Conservation (phyloP, 345 rosid species). For the Rhodamnia argentea region DNA sequence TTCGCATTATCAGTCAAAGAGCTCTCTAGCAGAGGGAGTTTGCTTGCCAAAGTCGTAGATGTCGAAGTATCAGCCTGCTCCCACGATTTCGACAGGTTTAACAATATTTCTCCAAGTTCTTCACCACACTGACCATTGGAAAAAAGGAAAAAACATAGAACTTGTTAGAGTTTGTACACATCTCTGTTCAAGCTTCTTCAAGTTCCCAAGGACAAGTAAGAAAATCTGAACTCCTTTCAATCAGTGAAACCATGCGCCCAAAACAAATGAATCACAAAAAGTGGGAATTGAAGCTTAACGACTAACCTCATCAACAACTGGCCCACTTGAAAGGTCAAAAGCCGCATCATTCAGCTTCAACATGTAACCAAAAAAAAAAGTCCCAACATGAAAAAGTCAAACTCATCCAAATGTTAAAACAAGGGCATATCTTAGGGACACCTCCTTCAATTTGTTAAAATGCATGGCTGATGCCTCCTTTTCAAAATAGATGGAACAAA, state of each 20-base stretch:
- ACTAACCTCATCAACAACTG: slow-evolving; percentile 66
- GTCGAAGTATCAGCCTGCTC: slow-evolving; percentile 66
- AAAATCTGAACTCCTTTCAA: not conserved
- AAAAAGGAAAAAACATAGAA: not conserved
- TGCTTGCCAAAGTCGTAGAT: slow-evolving; percentile 41
- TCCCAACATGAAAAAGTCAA: not conserved
- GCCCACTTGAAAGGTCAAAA: slow-evolving; percentile 89
- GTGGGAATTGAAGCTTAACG: not conserved
- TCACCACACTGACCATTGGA: slow-evolving; percentile 53
- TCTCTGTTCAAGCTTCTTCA: not conserved
- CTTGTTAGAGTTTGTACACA: not conserved
- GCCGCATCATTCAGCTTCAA: slow-evolving; percentile 88
- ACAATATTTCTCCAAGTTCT: slow-evolving; percentile 64
- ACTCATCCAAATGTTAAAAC: not conserved
- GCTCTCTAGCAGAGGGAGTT: slow-evolving; percentile 45
- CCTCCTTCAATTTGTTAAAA: not conserved
- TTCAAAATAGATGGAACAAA: too few relatives aligned
- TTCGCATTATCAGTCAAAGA: slow-evolving; percentile 39
- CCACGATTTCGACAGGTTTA: slow-evolving; percentile 81
- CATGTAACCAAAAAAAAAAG: not conserved
- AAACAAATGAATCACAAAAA: not conserved
- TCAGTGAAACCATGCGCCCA: not conserved
- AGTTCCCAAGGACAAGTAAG: not conserved
- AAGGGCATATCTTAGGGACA: not conserved
- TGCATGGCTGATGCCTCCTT: not conserved